Percentiles rank a stretch among this genome's conserved stretches.
phyloP scores from a whole-genome alignment of 2,329 filamentous ascomycete species.

The Epichloe amarillans region DNA sequence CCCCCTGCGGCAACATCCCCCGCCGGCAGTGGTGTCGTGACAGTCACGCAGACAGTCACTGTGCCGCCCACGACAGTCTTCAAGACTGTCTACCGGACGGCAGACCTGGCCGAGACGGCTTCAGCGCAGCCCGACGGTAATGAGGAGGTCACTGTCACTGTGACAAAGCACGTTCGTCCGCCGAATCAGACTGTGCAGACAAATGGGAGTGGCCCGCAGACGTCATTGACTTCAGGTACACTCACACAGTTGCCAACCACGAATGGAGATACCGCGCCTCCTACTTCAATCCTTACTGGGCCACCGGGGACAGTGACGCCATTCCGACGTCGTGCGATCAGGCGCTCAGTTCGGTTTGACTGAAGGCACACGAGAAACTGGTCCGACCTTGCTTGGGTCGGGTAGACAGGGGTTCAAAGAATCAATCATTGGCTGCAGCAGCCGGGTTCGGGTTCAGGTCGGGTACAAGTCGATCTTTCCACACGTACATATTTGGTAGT shows the following conservation, averaged over 20 bases:
- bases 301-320: too few species aligned
- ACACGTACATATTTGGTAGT: constrained; percentile 1
- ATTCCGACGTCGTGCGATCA: not conserved
- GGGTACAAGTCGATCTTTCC: not conserved
- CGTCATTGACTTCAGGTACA: too few species aligned
- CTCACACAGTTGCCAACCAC: too few species aligned
- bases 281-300: too few species aligned
- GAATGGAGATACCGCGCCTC: too few species aligned
- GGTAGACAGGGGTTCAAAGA: too few species aligned
- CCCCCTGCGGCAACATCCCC: not conserved
- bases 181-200: not conserved
- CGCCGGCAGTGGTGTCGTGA: constrained; percentile 9
- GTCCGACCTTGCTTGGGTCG: too few species aligned
- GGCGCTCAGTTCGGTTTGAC: not conserved
- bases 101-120: constrained; percentile 10
- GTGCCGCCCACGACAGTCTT: constrained; percentile 25
- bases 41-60: constrained; percentile 22
- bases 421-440: too few species aligned
- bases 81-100: constrained; percentile 23
- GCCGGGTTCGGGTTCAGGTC: too few species aligned
- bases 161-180: constrained; percentile 3
- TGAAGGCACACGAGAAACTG: too few species aligned
- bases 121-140: not conserved
- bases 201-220: too few species aligned
- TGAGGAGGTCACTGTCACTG: constrained; percentile 1